phyloP scores from a whole-genome alignment of 768 basidiomycete genomes.

The Rhizopogon sp. region DNA sequence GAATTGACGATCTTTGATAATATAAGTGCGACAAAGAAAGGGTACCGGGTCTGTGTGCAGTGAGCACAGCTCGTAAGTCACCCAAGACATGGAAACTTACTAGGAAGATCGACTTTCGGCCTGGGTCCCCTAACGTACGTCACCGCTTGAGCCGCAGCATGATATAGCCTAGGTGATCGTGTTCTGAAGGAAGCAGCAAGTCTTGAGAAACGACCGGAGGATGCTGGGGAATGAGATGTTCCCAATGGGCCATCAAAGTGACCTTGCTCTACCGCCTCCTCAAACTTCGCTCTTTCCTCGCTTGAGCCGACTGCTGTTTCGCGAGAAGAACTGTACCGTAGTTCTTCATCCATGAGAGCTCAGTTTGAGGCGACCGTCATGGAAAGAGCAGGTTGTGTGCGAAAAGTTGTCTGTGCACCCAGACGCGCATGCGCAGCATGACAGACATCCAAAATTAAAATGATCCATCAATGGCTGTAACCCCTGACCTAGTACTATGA shows the following conservation, averaged over 20 bases:
- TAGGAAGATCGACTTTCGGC: conserved; percentile 48
- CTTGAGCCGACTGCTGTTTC: conserved; percentile 10
- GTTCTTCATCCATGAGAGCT: neutral
- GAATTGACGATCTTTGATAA: conserved; percentile 31
- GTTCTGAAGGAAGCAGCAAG: conserved; percentile 3
- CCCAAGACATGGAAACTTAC: conserved; percentile 16
- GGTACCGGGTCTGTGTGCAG: conserved; percentile 45
- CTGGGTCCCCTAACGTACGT: conserved; percentile 55
- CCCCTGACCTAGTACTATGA: no score
- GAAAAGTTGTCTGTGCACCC: neutral
- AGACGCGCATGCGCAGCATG: neutral
- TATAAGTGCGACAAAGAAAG: conserved; percentile 46
- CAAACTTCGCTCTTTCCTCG: neutral
- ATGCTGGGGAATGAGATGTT: neutral
- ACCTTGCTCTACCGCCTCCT: neutral
- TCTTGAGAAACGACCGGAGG: neutral
- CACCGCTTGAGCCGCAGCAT: conserved; percentile 1
- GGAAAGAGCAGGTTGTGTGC: neutral
- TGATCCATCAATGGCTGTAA: neutral
- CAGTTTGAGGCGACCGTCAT: neutral
- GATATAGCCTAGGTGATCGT: conserved; percentile 15
- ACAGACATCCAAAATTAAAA: neutral
- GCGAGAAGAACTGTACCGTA: conserved; percentile 4
- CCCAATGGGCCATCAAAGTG: neutral
- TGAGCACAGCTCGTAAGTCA: neutral